Evolutionary conservation across 2,329 filamentous ascomycete species (phyloP), one percentile per base, ranked within the genome.

Genomic region (Capronia americana): DNA sequence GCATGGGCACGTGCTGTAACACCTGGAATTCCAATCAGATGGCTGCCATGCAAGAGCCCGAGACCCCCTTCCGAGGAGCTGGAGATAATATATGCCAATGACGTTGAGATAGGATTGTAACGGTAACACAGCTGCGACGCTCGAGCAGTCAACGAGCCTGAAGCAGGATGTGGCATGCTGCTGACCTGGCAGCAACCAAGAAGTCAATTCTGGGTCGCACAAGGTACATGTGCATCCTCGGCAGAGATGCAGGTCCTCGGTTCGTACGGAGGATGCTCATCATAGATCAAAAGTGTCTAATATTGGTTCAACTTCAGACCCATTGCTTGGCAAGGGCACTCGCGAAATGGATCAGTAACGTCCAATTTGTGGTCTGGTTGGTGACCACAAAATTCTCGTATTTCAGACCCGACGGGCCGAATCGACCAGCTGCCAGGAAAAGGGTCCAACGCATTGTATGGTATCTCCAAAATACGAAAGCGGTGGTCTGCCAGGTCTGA

Each of bases 31-130:
- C 32, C 58, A 23, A 54, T 61, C 58, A 54, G 34, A 17, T 2
- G 30, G 7, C 41, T 30, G 32, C 32, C 3, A n/a, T 54, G 48
- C 48, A 54, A 55, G 48, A 46, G 34, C 48, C 58, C 58, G 58
- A 61, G 58, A 61, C 58, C 30, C 30, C n/a, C 41, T 59, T 24
- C 48, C 8, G 14, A 51, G 14, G 48, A 53, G 17, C 38, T 44
- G 4, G 14, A 11, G 38, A 17, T n/a, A 1, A n/a, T n/a, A n/a
- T 44, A 44, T 44, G 14, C 38, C 38, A n/a, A 44, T n/a, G 38
- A 44, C 17, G 38, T n/a, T n/a, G 14, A 44, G 32, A 44, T n/a
- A 44, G 38, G 38, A 44, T 44, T 20, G 38, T 10, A 44, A 17
- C 17, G 17, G 38, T 44, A n/a, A n/a, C 38, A 44, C 38, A n/a